Evolutionary conservation across 495 filamentous ascomycete species (phyloP).

Genomic region (Aspergillus steynii): DNA sequence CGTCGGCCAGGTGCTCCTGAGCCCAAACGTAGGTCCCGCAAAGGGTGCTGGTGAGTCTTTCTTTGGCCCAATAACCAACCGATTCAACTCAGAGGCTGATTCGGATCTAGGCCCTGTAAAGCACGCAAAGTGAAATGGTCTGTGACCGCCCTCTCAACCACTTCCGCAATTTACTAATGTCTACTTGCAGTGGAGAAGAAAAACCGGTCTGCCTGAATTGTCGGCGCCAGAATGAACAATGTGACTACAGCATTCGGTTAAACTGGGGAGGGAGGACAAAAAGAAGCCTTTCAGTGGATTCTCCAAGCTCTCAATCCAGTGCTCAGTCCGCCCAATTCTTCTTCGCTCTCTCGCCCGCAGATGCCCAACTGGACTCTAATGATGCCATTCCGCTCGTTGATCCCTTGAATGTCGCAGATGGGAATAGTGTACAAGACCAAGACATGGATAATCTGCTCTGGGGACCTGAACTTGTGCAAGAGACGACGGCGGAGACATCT

Average conservation of each 20-base stretch:
- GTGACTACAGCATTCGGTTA: slow-evolving; percentile 83
- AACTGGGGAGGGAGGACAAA: slow-evolving; percentile 77
- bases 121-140: slow-evolving; percentile 82
- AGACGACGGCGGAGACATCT: slow-evolving; percentile 22
- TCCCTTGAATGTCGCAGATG: slow-evolving; percentile 9
- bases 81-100: slow-evolving; percentile 12
- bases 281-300: slow-evolving; percentile 40
- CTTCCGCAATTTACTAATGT: slow-evolving; percentile 4
- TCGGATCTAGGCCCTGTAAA: slow-evolving; percentile 70
- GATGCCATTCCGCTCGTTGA: slow-evolving; percentile 7
- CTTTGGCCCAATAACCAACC: slow-evolving; percentile 9
- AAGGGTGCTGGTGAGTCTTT: slow-evolving; percentile 79
- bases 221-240: slow-evolving; percentile 70
- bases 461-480: slow-evolving; percentile 15
- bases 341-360: slow-evolving; percentile 21
- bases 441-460: slow-evolving; percentile 17
- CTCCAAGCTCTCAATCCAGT: slow-evolving; percentile 37
- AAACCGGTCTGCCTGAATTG: slow-evolving; percentile 79
- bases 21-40: slow-evolving; percentile 73
- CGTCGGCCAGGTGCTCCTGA: slow-evolving; percentile 65
- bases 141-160: neutral
- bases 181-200: slow-evolving; percentile 61
- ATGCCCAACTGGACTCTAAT: slow-evolving; percentile 10
- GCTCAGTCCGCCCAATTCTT: slow-evolving; percentile 25
- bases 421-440: slow-evolving; percentile 8